Evolutionary conservation across 1,284 basidiomycete genomes (phyloP).

Genomic region (Malassezia equina): DNA sequence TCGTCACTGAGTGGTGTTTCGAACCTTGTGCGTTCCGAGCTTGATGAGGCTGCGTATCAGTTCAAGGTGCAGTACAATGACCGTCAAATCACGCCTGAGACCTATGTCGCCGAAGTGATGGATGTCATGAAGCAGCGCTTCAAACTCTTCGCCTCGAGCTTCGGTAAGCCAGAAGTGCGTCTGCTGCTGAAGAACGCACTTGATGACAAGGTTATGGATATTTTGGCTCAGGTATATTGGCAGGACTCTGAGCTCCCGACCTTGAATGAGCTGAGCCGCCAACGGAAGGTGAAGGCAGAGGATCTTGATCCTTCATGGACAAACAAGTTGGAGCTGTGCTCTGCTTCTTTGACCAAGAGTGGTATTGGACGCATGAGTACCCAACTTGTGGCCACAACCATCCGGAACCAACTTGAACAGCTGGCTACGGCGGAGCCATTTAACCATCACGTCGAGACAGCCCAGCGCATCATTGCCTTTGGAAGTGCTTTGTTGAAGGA

Average conservation of each 20-base stretch:
- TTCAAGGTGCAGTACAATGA: slow-evolving; percentile 99
- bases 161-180: slow-evolving; percentile 80
- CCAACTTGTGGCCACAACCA: slow-evolving; percentile 83
- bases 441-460: slow-evolving; percentile 73
- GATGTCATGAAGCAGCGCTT: slow-evolving; percentile 84
- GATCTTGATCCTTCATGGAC: slow-evolving; percentile 86
- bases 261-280: slow-evolving; percentile 62
- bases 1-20: slow-evolving; percentile 87
- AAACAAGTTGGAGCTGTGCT: slow-evolving; percentile 86
- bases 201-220: slow-evolving; percentile 91
- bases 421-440: slow-evolving; percentile 77
- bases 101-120: slow-evolving; percentile 93
- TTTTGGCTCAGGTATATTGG: slow-evolving; percentile 96
- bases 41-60: slow-evolving; percentile 92
- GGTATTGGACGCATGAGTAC: slow-evolving; percentile 93
- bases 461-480: slow-evolving; percentile 80
- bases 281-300: slow-evolving; percentile 58
- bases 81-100: slow-evolving; percentile 82
- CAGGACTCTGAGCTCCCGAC: slow-evolving; percentile 71
- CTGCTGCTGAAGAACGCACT: slow-evolving; percentile 78
- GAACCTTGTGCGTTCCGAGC: slow-evolving; percentile 88
- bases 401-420: slow-evolving; percentile 76
- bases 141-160: slow-evolving; percentile 71
- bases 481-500: slow-evolving; percentile 84
- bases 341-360: slow-evolving; percentile 83